These are phyloP conservation scores for Apostasia ramifera DNA, from an alignment of 106 monocot genomes.

Conservation along the genomic window DNA sequence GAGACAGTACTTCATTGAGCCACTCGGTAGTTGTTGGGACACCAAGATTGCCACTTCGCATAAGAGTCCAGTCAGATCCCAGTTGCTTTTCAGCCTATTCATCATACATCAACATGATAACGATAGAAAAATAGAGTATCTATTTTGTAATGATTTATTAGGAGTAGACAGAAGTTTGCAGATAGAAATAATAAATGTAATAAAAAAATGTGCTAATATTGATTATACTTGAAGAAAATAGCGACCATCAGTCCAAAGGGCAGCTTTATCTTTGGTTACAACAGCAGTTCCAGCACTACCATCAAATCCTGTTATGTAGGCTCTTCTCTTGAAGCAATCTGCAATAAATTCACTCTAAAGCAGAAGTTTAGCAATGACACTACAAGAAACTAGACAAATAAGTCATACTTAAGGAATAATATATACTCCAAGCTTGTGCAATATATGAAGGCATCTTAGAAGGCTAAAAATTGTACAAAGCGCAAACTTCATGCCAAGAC, in stretches of 20 bases:
- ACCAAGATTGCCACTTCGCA: slow-evolving; percentile 79
- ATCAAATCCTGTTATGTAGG: slow-evolving; percentile 68
- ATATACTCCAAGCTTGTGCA: too few species aligned
- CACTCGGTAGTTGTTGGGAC: slow-evolving; percentile 75
- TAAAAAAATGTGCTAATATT: not conserved
- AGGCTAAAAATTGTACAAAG: too few species aligned
- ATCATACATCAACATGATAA: slow-evolving; percentile 9
- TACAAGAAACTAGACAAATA: too few species aligned
- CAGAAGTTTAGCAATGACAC: not conserved
- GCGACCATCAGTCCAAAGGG: slow-evolving; percentile 90
- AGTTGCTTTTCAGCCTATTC: slow-evolving; percentile 81
- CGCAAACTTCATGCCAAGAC: too few species aligned
- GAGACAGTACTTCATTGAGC: slow-evolving; percentile 67
- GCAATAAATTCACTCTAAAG: slow-evolving; percentile 84
- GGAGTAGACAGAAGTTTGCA: not conserved
- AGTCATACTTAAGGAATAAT: too few species aligned
- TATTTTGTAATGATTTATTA: too few species aligned
- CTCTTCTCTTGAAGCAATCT: slow-evolving; percentile 73
- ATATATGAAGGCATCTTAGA: too few species aligned
- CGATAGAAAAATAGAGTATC: not conserved
- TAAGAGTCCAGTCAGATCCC: slow-evolving; percentile 56
- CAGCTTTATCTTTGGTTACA: slow-evolving; percentile 75
- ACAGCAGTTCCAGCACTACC: slow-evolving; percentile 96
- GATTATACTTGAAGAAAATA: slow-evolving; percentile 81
- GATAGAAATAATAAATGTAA: not conserved